Base-by-base conservation (phyloP, 129 eudicot genomes). In the Pseudognaphalium luteoalbum region DNA sequence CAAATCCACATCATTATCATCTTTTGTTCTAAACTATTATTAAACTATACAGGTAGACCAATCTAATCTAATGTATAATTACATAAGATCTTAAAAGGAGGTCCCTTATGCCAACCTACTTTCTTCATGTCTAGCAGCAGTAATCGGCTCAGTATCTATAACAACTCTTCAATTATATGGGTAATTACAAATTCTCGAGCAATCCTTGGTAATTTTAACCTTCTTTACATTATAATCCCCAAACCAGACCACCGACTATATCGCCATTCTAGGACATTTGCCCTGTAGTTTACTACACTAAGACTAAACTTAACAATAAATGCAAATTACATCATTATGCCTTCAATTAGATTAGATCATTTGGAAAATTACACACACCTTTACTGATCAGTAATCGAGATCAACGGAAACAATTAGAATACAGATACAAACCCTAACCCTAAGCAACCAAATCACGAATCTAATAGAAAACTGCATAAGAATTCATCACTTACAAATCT, bases 391-490 rank as follows among this genome's bases (percentile, higher is more conserved):
- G 28, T 57, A 50, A 77, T 7, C 33, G 60, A 0, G 61, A 30
- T n/a, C 4, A 47, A 12, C 57, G 0, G 7, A 0, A 6, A 35
- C 41, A 35, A 35, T 35, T 35, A 35, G 41, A 39, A 4, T 3
- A 59, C 14, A 3, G 19, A 60, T 16, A 29, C 6, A 44, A 81
- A 54, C 70, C 77, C 76, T 39, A 47, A 44, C 54, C 54, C 54
- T 47, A 47, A 77, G 30, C 68, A 58, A 19, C 28, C 57, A 57
- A 33, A 57, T 66, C 63, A 66, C 58, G 67, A 71, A 22, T 50
- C 54, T 16, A 57, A 41, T 41, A 41, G 14, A 41, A 41, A 41
- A 9, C 14, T 44, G 54, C 54, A 12, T 2, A 56, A 25, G 29
- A 54, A 12, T 54, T 52, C 14, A 39, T 35, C 66, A 15, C 14